Evolutionary conservation across 768 basidiomycete species (phyloP).

Genomic region (Hemileccinum impolitum): DNA sequence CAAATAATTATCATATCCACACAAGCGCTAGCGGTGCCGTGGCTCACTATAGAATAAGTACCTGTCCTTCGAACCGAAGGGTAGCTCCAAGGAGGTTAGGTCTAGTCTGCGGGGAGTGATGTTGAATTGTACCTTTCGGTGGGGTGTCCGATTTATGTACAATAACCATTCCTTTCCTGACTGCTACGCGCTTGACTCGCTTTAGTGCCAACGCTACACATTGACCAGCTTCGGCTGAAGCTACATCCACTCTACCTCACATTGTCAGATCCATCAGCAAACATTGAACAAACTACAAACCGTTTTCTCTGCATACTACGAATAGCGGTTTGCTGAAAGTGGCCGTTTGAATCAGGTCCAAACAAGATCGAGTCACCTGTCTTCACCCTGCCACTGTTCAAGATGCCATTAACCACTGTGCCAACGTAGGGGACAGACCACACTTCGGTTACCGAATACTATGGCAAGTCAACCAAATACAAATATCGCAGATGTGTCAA

Average conservation of each 20-base stretch:
- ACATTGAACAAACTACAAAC: conserved; percentile 35
- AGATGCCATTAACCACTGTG: conserved; percentile 80
- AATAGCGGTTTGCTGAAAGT: conserved; percentile 74
- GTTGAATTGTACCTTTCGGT: conserved; percentile 57
- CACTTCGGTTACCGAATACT: conserved; percentile 85
- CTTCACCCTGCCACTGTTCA: conserved; percentile 72
- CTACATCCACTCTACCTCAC: conserved; percentile 64
- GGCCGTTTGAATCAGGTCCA: conserved; percentile 92
- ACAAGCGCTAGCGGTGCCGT: neutral
- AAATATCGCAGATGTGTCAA: neutral
- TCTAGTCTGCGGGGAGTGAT: neutral
- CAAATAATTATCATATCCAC: conserved; percentile 3
- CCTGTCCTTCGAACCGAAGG: conserved; percentile 87
- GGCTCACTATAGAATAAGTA: conserved; percentile 85
- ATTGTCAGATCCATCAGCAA: conserved; percentile 1
- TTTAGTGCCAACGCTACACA: conserved; percentile 93
- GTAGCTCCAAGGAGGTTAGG: conserved; percentile 47
- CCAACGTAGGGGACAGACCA: conserved; percentile 88
- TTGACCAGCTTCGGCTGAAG: conserved; percentile 90
- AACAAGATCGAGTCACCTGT: conserved; percentile 79
- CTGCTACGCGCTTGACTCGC: conserved; percentile 71
- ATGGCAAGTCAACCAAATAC: conserved; percentile 11
- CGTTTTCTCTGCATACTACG: conserved; percentile 95
- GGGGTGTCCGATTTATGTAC: conserved; percentile 75
- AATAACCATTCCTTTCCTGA: conserved; percentile 94